Conservation (phyloP, 2,329 filamentous ascomycete species). For the Aspergillus proliferans region DNA sequence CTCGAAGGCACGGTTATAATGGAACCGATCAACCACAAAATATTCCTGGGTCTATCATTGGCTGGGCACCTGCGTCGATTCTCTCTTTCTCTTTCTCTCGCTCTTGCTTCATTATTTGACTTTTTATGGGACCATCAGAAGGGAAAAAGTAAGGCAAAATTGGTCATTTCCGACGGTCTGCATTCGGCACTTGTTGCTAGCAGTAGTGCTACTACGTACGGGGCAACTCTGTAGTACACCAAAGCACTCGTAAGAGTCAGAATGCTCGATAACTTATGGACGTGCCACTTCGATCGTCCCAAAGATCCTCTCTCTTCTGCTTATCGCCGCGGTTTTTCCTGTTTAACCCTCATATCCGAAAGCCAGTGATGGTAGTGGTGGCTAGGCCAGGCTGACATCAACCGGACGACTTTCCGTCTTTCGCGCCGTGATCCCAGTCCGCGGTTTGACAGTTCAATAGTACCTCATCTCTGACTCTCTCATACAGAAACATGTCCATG, state of each 20-base stretch:
- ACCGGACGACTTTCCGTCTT: background rate
- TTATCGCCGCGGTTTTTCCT: background rate
- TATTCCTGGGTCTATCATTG: constrained; percentile 7
- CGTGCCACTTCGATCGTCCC: background rate
- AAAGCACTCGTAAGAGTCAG: background rate
- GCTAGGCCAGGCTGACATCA: background rate
- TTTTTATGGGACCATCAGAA: background rate
- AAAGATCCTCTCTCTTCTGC: background rate
- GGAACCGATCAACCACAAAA: constrained; percentile 4
- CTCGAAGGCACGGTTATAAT: constrained; percentile 3
- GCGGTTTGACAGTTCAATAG: constrained; percentile 1
- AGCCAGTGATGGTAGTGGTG: background rate
- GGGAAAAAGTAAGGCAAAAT: background rate
- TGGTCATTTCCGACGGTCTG: background rate
- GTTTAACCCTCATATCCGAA: background rate
- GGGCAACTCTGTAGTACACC: background rate
- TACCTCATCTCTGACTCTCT: background rate
- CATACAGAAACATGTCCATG: background rate
- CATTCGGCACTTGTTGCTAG: background rate
- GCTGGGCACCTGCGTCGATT: background rate
- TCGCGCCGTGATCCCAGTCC: background rate
- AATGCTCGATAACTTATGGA: background rate
- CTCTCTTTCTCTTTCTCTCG: constrained; percentile 2
- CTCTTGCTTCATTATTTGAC: constrained; percentile 1
- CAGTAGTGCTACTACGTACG: background rate